These are phyloP conservation scores for Grosmannia clavigera DNA, from an alignment of 2,329 filamentous ascomycete genomes.

Conservation along the genomic window DNA sequence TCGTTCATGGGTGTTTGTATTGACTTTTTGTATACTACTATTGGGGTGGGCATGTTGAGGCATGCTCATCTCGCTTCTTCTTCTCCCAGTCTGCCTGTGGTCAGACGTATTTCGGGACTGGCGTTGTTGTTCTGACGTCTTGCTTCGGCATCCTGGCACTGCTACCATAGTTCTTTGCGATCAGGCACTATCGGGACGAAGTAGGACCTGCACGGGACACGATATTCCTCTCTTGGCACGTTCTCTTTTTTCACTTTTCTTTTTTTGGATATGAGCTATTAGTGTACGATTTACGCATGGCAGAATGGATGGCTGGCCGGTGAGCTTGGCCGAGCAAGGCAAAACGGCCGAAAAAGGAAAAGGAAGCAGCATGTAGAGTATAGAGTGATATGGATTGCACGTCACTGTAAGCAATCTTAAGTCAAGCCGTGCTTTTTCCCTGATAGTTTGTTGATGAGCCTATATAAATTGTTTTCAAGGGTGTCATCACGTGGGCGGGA, in stretches of 20 bases:
- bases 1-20: neutral
- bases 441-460: neutral
- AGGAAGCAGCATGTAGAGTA: neutral
- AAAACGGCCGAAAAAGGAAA: neutral
- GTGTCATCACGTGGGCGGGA: neutral
- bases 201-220: neutral
- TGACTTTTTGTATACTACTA: conserved; percentile 1
- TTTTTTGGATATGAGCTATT: neutral
- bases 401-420: neutral
- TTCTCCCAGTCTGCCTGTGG: neutral
- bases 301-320: neutral
- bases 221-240: neutral
- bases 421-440: neutral
- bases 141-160: neutral
- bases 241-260: neutral
- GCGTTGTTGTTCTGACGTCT: neutral
- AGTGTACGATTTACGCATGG: neutral
- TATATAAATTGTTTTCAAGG: neutral
- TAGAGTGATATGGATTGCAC: neutral
- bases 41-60: neutral
- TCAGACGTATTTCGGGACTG: conserved; percentile 1
- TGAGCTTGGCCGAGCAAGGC: neutral
- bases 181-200: neutral
- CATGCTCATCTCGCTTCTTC: neutral
- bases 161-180: neutral